A percentile compares a stretch with the other conserved stretches of the same genome.
Conservation (phyloP, 2,329 filamentous ascomycete species). For the Graphiopsis chlorocephala region DNA sequence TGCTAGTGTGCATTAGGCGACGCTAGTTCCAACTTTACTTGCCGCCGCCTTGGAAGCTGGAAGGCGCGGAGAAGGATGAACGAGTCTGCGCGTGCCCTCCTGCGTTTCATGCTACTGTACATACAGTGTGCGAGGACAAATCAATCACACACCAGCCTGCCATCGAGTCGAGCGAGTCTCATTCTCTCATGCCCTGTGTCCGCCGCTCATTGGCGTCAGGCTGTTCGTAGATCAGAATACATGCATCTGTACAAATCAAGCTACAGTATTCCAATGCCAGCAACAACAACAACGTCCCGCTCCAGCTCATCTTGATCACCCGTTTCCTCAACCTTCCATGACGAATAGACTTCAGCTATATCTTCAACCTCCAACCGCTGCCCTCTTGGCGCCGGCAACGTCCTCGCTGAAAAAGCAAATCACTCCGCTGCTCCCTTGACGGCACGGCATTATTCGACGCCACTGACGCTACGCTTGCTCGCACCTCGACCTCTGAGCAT, state of each 20-base stretch:
- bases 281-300: neutral
- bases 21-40: conserved; percentile 2
- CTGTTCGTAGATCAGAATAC: neutral
- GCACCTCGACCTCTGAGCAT: neutral
- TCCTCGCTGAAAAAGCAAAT: neutral
- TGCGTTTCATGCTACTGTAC: neutral
- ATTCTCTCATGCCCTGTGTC: neutral
- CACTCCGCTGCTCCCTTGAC: neutral
- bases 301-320: neutral
- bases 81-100: neutral
- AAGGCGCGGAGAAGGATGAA: neutral
- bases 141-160: neutral
- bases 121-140: neutral
- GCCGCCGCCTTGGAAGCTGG: neutral
- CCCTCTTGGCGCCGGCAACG: neutral
- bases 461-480: neutral
- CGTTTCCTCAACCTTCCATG: neutral
- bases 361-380: neutral
- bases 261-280: neutral
- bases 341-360: conserved; percentile 5
- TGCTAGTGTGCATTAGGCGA: neutral
- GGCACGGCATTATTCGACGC: neutral
- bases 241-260: neutral
- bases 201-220: neutral
- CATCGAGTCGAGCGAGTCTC: neutral